These are phyloP conservation scores for Populus alba DNA, from an alignment of 345 rosid species.

Conservation along the genomic window DNA sequence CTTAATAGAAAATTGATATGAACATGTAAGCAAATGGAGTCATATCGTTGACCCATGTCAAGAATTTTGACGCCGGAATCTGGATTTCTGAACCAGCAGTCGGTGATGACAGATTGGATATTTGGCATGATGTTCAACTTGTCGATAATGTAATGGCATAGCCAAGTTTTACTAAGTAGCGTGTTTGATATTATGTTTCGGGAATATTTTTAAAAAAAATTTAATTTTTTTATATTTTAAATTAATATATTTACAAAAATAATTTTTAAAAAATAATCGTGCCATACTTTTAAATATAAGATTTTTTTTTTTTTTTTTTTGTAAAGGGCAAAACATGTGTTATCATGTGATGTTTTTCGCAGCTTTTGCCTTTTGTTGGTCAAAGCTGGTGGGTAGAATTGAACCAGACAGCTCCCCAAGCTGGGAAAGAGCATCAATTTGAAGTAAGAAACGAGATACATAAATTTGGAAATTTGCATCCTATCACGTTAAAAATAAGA, in stretches of 20 bases:
- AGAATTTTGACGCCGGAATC: not conserved
- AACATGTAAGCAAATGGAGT: not conserved
- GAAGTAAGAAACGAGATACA: not conserved
- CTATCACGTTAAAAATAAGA: too few relatives aligned
- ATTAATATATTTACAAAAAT: too few relatives aligned
- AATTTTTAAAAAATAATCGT: too few relatives aligned
- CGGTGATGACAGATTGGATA: not conserved
- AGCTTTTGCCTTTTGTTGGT: not conserved
- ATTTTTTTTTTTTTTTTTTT: not conserved
- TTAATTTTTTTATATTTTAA: too few relatives aligned
- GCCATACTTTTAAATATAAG: not conserved
- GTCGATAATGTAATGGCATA: not conserved
- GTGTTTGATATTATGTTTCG: too few relatives aligned
- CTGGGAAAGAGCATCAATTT: not conserved
- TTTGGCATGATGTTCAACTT: not conserved
- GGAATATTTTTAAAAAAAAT: fast-evolving
- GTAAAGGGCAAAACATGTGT: too few relatives aligned
- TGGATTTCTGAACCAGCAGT: not conserved
- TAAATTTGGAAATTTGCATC: not conserved
- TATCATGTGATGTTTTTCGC: not conserved
- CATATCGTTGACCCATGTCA: not conserved
- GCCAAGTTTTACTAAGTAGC: not conserved
- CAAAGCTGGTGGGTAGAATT: not conserved
- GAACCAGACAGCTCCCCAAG: not conserved
- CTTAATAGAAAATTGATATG: too few relatives aligned